Evolutionary conservation across 257 asterid species (phyloP).

Genomic region (Nicotiana tabacum): DNA sequence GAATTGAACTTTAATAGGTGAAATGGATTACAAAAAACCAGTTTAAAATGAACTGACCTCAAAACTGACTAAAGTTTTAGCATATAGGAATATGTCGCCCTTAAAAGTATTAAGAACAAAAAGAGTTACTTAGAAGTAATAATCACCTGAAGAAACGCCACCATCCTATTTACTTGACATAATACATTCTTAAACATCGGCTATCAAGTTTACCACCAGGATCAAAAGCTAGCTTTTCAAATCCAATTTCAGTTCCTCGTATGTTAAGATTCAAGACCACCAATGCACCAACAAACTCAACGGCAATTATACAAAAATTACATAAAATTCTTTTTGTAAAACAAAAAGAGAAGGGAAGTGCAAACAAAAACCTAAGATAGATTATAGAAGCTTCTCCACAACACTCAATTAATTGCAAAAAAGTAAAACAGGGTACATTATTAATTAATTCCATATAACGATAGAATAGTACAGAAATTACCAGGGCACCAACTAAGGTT

Average conservation of each 20-base stretch:
- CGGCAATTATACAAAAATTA: not conserved
- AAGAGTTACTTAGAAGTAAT: not conserved
- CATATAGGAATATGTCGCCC: not conserved
- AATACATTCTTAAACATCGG: not conserved
- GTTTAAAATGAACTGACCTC: too few species aligned
- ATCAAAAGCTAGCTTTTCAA: not conserved
- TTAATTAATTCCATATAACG: too few species aligned
- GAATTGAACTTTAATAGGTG: not conserved
- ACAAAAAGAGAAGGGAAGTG: not conserved
- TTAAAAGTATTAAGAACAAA: not conserved
- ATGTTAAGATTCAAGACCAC: not conserved
- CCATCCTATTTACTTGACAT: not conserved
- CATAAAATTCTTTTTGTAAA: too few species aligned
- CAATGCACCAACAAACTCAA: not conserved
- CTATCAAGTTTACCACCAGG: not conserved
- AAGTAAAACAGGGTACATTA: too few species aligned
- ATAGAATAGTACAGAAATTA: conserved; percentile 7
- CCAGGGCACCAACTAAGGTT: conserved; percentile 97
- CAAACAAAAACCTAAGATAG: too few species aligned
- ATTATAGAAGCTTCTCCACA: too few species aligned
- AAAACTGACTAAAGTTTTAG: not conserved
- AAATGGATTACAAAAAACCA: not conserved
- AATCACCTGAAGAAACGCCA: not conserved
- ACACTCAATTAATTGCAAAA: too few species aligned
- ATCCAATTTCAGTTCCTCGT: not conserved